Base-by-base conservation (phyloP, 257 asterid genomes). In the Haberlea rhodopensis region DNA sequence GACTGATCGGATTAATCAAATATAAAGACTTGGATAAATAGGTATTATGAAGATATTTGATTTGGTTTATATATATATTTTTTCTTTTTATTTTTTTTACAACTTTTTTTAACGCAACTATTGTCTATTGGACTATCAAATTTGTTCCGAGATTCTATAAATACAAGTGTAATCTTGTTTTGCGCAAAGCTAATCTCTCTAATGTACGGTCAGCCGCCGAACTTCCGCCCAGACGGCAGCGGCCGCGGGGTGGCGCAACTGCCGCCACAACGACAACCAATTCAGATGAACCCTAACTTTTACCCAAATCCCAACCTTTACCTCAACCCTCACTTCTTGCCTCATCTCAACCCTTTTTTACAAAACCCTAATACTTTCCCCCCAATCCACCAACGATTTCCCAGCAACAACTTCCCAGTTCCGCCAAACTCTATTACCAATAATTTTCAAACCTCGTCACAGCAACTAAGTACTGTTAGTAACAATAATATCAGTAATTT, bases 361-460 rank as follows among this genome's bases (percentile, higher is more conserved):
- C 87, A 82, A 69, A 81, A 75, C 79, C 88, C 87, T 40, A 65
- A 53, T 73, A 21, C 2, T 13, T 57, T 65, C 43, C 55, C 76
- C 40, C 80, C 40, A 65, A 40, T 63, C 37, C 83, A 65, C 19
- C 78, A 51, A n/a, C 75, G 46, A 52, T 66, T 71, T 62, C 67
- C 65, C 24, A 53, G n/a, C 78, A 57, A 54, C 21, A 78, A 60
- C 20, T 65, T 79, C 21, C 73, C 79, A 0, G 22, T 56, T 63
- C 78, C 67, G 56, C 22, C 57, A 34, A 59, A 54, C 15, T 37
- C 76, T 3, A 75, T 63, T 15, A 23, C 10, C 51, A 62, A 6
- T 13, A 15, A 48, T 24, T 59, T 63, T 73, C 75, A 79, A 53
- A 16, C 60, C 20, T 66, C 71, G 40, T 26, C 53, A 22, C 63